A percentile compares a stretch with the other conserved stretches of the same genome.
Evolutionary conservation across 805 yeast species (phyloP).

Genomic region (Sungouiella blattae): DNA sequence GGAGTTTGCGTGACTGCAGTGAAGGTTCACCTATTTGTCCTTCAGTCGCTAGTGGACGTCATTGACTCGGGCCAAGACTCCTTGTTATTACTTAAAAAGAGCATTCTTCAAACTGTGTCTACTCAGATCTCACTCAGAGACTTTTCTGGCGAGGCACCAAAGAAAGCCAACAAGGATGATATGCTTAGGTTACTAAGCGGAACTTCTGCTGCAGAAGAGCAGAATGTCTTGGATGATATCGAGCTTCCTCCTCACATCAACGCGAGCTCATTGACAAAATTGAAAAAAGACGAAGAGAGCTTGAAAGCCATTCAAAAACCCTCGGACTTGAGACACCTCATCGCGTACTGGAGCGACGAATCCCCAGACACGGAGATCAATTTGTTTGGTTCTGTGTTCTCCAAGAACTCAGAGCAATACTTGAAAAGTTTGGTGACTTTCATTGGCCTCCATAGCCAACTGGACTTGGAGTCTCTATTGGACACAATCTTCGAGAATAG

Average conservation of each 20-base stretch:
- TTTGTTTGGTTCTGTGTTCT: constrained; percentile 15
- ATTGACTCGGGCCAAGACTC: background rate
- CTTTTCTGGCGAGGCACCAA: constrained; percentile 1
- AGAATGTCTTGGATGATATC: constrained; percentile 30
- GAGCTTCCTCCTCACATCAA: constrained; percentile 37
- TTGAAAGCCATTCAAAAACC: background rate
- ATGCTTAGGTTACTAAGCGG: constrained; percentile 9
- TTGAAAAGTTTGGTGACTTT: constrained; percentile 12
- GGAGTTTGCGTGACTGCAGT: constrained; percentile 23
- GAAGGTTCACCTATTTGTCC: constrained; percentile 26
- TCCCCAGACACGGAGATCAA: background rate
- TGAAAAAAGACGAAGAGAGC: constrained; percentile 1
- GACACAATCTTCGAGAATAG: too few relatives aligned
- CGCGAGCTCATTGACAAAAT: constrained; percentile 25
- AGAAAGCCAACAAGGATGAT: constrained; percentile 8
- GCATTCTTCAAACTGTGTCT: constrained; percentile 12
- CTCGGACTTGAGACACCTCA: constrained; percentile 3
- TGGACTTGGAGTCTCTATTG: background rate
- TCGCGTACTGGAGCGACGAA: constrained; percentile 4
- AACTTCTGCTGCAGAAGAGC: constrained; percentile 1
- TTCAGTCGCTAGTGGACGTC: constrained; percentile 10
- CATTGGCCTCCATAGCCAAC: constrained; percentile 4
- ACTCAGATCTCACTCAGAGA: background rate
- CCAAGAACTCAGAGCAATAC: constrained; percentile 19
- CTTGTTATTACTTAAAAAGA: constrained; percentile 2